Evolutionary conservation across 495 filamentous ascomycete genomes (phyloP).

Genomic region (Lindgomyces ingoldianus): DNA sequence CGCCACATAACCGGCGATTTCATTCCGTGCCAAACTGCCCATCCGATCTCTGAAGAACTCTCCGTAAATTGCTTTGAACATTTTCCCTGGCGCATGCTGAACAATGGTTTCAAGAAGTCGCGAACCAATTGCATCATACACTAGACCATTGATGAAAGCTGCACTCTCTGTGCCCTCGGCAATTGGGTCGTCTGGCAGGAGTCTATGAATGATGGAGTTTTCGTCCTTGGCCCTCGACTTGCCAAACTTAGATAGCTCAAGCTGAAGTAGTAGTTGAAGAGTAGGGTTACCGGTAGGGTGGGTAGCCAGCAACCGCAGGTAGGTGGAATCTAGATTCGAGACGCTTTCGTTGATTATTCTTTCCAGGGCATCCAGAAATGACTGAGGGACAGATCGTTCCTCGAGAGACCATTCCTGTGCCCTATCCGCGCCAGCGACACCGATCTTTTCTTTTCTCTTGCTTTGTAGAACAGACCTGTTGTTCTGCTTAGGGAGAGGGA

Average conservation of each 20-base stretch:
- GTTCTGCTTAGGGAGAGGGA: constrained; percentile 61
- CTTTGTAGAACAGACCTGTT: constrained; percentile 70
- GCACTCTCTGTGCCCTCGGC: constrained; percentile 60
- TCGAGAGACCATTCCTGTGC: constrained; percentile 42
- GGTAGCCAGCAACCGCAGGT: constrained; percentile 75
- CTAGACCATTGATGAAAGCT: constrained; percentile 75
- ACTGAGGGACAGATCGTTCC: constrained; percentile 64
- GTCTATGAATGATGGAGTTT: constrained; percentile 59
- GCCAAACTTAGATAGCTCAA: constrained; percentile 73
- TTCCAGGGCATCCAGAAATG: constrained; percentile 71
- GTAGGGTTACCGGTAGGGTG: constrained; percentile 89
- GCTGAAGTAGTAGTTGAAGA: constrained; percentile 79
- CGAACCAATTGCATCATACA: constrained; percentile 88
- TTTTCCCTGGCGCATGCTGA: constrained; percentile 73
- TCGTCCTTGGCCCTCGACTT: constrained; percentile 64
- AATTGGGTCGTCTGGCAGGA: constrained; percentile 66
- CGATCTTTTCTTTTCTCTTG: constrained; percentile 84
- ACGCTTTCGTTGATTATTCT: constrained; percentile 77
- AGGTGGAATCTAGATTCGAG: constrained; percentile 66
- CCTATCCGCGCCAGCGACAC: constrained; percentile 48
- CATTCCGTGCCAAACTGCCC: constrained; percentile 77
- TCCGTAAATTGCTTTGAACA: constrained; percentile 81
- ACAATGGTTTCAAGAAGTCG: constrained; percentile 85
- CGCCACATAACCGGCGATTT: constrained; percentile 82
- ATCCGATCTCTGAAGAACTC: constrained; percentile 75